A percentile compares a stretch with the other conserved stretches of the same genome.
Evolutionary conservation across 2,329 filamentous ascomycete species (phyloP).

Genomic region (Neodidymelliopsis sp.): DNA sequence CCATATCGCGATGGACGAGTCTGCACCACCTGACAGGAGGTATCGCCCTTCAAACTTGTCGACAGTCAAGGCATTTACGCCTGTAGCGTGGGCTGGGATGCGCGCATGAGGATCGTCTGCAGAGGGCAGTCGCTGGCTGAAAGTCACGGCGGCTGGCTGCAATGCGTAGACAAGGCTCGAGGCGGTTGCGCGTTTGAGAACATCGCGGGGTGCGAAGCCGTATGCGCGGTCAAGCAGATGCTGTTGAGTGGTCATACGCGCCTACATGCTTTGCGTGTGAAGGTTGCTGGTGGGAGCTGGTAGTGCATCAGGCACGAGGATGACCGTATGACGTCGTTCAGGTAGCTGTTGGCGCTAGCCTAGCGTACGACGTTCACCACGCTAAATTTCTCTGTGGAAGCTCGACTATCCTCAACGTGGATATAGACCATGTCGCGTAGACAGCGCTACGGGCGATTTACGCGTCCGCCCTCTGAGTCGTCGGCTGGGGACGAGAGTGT

Average conservation of each 20-base stretch:
- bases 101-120: conserved; percentile 38
- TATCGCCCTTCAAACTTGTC: conserved; percentile 83
- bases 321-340: conserved; percentile 30
- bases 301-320: background rate
- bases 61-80: conserved; percentile 79
- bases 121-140: conserved; percentile 67
- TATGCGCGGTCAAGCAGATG: conserved; percentile 78
- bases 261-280: conserved; percentile 45
- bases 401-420: background rate
- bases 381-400: conserved; percentile 14
- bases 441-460: conserved; percentile 2
- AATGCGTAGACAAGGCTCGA: conserved; percentile 73
- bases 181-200: conserved; percentile 71
- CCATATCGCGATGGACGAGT: conserved; percentile 86
- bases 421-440: conserved; percentile 18
- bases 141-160: conserved; percentile 71
- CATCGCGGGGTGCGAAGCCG: conserved; percentile 66
- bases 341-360: background rate
- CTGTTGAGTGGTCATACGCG: conserved; percentile 51
- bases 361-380: conserved; percentile 14
- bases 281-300: conserved; percentile 9
- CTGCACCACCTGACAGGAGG: conserved; percentile 83
- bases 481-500: conserved; percentile 21
- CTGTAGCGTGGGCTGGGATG: conserved; percentile 74
- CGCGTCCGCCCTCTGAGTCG: conserved; percentile 20